These are phyloP conservation scores for Mortierella alpina DNA, from an alignment of 192 early-diverging fungal species.

Conservation along the genomic window DNA sequence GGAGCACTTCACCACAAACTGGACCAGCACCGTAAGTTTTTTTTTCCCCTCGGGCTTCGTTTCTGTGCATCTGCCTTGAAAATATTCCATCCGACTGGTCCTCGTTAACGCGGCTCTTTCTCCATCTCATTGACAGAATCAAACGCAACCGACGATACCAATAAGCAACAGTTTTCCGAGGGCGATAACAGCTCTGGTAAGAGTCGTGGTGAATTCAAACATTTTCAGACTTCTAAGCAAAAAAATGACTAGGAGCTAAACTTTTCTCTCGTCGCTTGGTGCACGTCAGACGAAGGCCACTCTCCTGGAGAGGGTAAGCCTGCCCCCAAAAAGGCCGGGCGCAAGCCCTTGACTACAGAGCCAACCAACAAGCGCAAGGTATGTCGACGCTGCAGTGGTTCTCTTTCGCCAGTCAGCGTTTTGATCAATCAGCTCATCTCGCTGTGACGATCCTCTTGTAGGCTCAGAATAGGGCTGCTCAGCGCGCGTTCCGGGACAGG, in stretches of 20 bases:
- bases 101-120: background rate
- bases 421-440: background rate
- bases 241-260: background rate
- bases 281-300: constrained; percentile 35
- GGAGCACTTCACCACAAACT: constrained; percentile 30
- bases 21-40: constrained; percentile 6
- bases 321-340: constrained; percentile 67
- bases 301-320: constrained; percentile 55
- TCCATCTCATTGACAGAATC: background rate
- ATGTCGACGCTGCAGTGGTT: background rate
- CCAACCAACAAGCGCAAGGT: constrained; percentile 57
- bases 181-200: constrained; percentile 44
- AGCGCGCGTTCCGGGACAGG: constrained; percentile 90
- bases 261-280: background rate
- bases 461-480: constrained; percentile 85
- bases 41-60: background rate
- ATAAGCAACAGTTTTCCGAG: constrained; percentile 22
- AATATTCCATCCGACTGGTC: background rate
- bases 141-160: background rate
- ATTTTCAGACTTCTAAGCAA: background rate
- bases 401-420: background rate
- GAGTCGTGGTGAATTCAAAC: background rate
- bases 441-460: constrained; percentile 19
- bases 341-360: constrained; percentile 71
- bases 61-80: background rate